A percentile compares a stretch with the other conserved stretches of the same genome.
phyloP scores from a whole-genome alignment of 1,284 basidiomycete genomes.

The Heterobasidion irregulare region DNA sequence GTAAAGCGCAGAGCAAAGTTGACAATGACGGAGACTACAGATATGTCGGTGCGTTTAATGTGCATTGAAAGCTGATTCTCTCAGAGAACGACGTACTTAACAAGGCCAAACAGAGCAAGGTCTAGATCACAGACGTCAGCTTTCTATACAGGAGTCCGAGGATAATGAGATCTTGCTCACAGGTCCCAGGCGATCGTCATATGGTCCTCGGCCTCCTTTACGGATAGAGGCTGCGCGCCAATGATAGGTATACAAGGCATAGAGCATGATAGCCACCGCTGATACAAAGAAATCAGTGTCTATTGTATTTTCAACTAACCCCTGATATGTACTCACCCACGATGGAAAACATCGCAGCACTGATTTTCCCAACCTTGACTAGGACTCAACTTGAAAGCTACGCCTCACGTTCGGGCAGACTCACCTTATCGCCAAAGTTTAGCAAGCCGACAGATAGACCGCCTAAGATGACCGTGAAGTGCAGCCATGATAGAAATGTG shows the following conservation, averaged over 20 bases:
- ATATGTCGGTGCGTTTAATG: not conserved
- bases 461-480: conserved; percentile 92
- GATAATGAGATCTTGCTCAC: conserved; percentile 33
- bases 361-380: conserved; percentile 78
- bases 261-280: conserved; percentile 12
- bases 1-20: conserved; percentile 86
- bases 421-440: conserved; percentile 91
- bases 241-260: conserved; percentile 89
- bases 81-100: conserved; percentile 47
- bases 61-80: not conserved
- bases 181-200: conserved; percentile 91
- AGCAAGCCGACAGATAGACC: conserved; percentile 93
- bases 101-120: conserved; percentile 78
- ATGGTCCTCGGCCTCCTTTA: conserved; percentile 86
- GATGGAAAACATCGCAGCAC: conserved; percentile 86
- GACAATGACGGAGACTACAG: conserved; percentile 75
- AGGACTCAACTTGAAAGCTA: conserved; percentile 1
- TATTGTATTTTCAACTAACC: conserved; percentile 63
- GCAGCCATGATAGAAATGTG: conserved; percentile 94
- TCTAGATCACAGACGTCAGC: conserved; percentile 36
- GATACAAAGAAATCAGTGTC: not conserved
- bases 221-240: conserved; percentile 95
- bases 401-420: conserved; percentile 11
- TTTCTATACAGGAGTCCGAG: conserved; percentile 8
- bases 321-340: conserved; percentile 56